Base-by-base conservation (phyloP, 192 early-diverging fungal genomes). In the Rhizoclosmatium sp. region DNA sequence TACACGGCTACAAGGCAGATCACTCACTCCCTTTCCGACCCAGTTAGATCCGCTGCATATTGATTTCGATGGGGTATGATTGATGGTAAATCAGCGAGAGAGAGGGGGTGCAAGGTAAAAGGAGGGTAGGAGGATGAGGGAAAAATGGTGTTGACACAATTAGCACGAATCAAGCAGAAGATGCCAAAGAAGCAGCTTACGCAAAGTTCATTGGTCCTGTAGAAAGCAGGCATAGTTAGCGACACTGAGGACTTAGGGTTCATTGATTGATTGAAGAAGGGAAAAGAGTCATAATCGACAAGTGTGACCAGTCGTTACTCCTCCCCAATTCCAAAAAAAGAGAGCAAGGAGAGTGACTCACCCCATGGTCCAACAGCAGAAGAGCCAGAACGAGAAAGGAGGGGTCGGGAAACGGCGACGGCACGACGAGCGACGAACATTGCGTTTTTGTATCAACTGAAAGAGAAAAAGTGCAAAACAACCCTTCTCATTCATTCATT, bases 21-120 rank as follows among this genome's bases (percentile, higher is more conserved):
- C 9, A 71, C 78, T 69, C 59, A 79, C 78, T 9, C 78, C 78
- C 58, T 79, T 79, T 47, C 67, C 51, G 14, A 71, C 78, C 78
- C 78, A 79, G 78, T 79, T 79, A 58, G 21, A 46, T 47, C 76
- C 76, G 49, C 76, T 78, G 0, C n/a, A 69, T 10, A 54, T 19
- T 48, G 16, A 47, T 44, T 3, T 12, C 44, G 19, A 23, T 16
- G 44, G 44, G 39, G 5, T 12, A 42, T 45, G 23, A 12, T 10
- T 47, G 67, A 21, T 21, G 66, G 66, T 41, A 19, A 44, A 16
- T 19, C 40, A 42, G 14, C 3, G 23, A 16, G 40, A 47, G 44
- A 44, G 39, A 46, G 23, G n/a, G n/a, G n/a, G n/a, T n/a, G n/a
- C n/a, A 16, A 47, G 16, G 12, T 19, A 47, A 47, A 47, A 42